Conservation (phyloP, 345 rosid species). For the Carallia pectinifolia region DNA sequence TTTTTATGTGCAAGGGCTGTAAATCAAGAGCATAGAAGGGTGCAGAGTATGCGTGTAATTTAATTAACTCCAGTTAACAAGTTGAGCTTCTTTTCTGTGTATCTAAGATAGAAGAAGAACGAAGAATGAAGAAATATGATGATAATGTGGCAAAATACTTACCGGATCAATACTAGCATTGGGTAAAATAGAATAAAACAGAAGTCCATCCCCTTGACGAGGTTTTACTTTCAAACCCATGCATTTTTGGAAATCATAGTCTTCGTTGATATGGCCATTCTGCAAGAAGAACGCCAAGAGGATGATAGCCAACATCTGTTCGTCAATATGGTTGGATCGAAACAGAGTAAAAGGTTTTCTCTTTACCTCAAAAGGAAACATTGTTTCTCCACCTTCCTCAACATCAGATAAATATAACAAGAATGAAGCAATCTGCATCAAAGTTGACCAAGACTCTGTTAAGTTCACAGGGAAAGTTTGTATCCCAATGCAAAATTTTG, state of each 20-base stretch:
- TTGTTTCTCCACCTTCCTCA: constrained; percentile 72
- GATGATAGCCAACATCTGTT: not conserved
- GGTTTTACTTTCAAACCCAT: constrained; percentile 63
- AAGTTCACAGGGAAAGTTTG: not conserved
- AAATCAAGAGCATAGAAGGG: no score
- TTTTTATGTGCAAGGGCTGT: no score
- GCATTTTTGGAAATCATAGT: constrained; percentile 47
- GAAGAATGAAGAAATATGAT: not conserved
- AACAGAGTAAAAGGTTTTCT: not conserved
- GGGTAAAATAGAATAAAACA: constrained; percentile 57
- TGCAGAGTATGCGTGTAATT: no score
- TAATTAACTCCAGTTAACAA: no score
- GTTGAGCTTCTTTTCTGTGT: no score
- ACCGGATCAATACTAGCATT: constrained; percentile 61
- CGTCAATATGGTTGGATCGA: not conserved
- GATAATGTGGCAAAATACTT: constrained; percentile 9
- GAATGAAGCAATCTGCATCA: constrained; percentile 55
- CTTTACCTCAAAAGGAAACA: constrained; percentile 66
- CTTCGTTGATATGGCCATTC: constrained; percentile 46
- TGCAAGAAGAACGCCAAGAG: constrained; percentile 24
- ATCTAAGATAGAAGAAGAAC: not conserved
- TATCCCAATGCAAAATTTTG: not conserved
- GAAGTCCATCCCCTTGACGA: constrained; percentile 58
- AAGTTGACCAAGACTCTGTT: not conserved
- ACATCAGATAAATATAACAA: constrained; percentile 61